Evolutionary conservation across 2,329 filamentous ascomycete genomes (phyloP).

Genomic region (Stachybotrys chlorohalonatus): DNA sequence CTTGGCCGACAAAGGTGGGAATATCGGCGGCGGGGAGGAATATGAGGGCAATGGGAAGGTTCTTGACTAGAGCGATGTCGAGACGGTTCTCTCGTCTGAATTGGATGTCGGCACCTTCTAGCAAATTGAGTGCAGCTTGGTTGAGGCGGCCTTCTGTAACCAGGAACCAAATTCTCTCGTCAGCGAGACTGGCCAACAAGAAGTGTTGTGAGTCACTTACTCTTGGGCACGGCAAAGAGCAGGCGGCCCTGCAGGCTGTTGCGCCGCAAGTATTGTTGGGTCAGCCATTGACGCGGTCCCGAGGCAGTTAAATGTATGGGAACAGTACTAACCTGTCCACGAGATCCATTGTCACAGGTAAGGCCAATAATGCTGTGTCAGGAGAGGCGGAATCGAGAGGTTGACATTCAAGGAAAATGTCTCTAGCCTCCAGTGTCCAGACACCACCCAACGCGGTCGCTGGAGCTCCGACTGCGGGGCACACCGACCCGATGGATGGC

Average conservation of each 20-base stretch:
- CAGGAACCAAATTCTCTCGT: conserved; percentile 6
- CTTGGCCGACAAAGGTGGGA: conserved; percentile 93
- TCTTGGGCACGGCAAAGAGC: conserved; percentile 97
- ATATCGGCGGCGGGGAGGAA: conserved; percentile 97
- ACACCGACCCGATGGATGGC: not conserved
- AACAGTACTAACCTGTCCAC: conserved; percentile 40
- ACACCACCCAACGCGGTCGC: not conserved
- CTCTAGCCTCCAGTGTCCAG: not conserved
- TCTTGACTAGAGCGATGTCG: conserved; percentile 96
- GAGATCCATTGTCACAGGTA: conserved; percentile 34
- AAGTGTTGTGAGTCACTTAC: conserved; percentile 44
- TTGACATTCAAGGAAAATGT: not conserved
- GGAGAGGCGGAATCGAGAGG: not conserved
- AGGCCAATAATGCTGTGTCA: not conserved
- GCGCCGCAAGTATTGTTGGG: not conserved
- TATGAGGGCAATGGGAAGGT: conserved; percentile 87
- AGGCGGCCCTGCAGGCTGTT: conserved; percentile 80
- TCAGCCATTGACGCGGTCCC: not conserved
- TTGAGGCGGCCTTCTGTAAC: conserved; percentile 81
- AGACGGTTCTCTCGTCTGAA: conserved; percentile 92
- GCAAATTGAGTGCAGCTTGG: conserved; percentile 77
- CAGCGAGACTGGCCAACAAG: not conserved
- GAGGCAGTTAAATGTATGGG: not conserved
- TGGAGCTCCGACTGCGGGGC: conserved; percentile 1
- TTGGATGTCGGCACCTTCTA: conserved; percentile 90